These are phyloP conservation scores for Lotus japonicus DNA, from an alignment of 306 rosid genomes.

Conservation along the genomic window DNA sequence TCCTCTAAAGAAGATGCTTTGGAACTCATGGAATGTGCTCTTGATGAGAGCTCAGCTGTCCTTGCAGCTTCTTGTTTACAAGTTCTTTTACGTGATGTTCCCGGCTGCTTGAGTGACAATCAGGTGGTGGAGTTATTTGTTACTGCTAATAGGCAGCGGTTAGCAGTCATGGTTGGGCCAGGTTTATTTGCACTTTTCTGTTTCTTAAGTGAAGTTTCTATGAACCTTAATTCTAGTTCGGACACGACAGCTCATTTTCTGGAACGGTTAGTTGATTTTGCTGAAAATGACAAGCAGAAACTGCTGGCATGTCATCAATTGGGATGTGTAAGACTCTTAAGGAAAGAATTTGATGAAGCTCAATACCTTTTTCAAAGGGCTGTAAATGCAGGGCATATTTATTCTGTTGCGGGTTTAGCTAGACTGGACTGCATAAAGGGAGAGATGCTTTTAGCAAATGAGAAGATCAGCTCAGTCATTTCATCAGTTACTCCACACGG, in stretches of 20 bases:
- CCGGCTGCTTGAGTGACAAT: conserved; percentile 55
- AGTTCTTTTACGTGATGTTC: conserved; percentile 67
- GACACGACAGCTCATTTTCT: conserved; percentile 68
- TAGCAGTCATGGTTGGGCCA: conserved; percentile 64
- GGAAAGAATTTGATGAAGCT: conserved; percentile 76
- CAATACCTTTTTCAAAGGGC: conserved; percentile 61
- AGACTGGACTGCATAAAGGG: conserved; percentile 58
- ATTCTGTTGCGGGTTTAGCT: conserved; percentile 74
- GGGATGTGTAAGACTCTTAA: conserved; percentile 65
- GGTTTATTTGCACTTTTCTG: conserved; percentile 73
- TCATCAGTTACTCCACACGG: conserved; percentile 53
- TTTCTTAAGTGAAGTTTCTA: conserved; percentile 73
- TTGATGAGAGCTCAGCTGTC: conserved; percentile 59
- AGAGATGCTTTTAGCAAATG: conserved; percentile 53
- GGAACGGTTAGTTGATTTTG: conserved; percentile 54
- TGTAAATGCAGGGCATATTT: conserved; percentile 72
- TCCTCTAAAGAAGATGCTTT: conserved; percentile 69
- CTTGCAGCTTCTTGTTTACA: conserved; percentile 85
- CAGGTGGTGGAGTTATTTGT: conserved; percentile 59
- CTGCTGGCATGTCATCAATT: conserved; percentile 62
- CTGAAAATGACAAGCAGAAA: conserved; percentile 67
- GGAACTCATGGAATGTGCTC: conserved; percentile 75
- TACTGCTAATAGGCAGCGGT: conserved; percentile 50
- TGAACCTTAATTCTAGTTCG: conserved; percentile 59
- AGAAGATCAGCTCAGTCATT: conserved; percentile 67